Evolutionary conservation across 495 filamentous ascomycete species (phyloP), one percentile per base, ranked within the genome.

Genomic region (Hyaloscypha finlandica): DNA sequence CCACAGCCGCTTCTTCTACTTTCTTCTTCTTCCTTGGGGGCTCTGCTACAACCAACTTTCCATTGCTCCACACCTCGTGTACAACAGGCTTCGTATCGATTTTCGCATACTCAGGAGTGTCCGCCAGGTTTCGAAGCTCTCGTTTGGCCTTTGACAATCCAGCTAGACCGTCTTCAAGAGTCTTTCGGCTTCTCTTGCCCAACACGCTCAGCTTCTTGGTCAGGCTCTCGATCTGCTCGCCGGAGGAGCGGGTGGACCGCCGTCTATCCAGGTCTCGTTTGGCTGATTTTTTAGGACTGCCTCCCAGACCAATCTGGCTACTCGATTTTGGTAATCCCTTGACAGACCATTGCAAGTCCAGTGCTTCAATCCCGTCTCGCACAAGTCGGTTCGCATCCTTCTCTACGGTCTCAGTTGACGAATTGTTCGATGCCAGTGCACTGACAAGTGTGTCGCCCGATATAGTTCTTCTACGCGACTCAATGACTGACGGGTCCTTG

Each of bases 81-180:
- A 82, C 77, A n/a, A 85, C 79, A 6, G 83, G 82, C 57, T 78
- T 77, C 33, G 76, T 80, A 32, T 86, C 84, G 42, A 85, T 84
- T 35, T 79, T 75, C 1, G 80, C 81, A 59, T 77, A 86, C 68
- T 86, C 84, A 61, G 84, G 79, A 6, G 84, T 86, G 54, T 86
- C 84, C 64, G 80, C 77, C 6, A 86, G 72, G 11, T 81, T 79
- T 53, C 68, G 71, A 39, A 86, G 66, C 62, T 86, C 84, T 52
- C 68, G 57, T 51, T 68, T 68, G 11, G 58, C 68, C 51, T 64
- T 73, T 9, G 64, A 20, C 16, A 66, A 19, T 8, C 61, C 51
- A 48, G 69, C 64, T 0, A 75, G 22, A 6, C 78, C 62, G 60
- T 80, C 79, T 58, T 81, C 80, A 16, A 79, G 74, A 0, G 71